These are phyloP conservation scores for Isatis lusitanica DNA, from an alignment of 441 rosid species.

Conservation along the genomic window DNA sequence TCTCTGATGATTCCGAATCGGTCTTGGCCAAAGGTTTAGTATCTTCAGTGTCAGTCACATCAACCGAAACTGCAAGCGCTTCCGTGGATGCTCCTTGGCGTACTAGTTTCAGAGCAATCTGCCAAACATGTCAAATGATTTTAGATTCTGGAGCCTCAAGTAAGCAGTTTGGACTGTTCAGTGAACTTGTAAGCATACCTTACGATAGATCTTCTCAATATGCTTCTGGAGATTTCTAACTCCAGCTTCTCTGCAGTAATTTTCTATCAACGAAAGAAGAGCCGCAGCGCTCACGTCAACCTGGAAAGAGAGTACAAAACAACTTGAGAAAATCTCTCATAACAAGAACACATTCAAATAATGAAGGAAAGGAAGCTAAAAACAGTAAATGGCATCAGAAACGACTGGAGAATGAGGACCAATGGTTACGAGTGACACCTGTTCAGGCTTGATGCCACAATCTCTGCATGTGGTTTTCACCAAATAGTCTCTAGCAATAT, in stretches of 20 bases:
- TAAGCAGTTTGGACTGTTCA: background rate
- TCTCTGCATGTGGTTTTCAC: slow-evolving; percentile 76
- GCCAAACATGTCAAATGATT: slow-evolving; percentile 10
- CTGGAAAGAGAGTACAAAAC: slow-evolving; percentile 41
- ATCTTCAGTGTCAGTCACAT: slow-evolving; percentile 28
- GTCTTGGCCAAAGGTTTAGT: slow-evolving; percentile 14
- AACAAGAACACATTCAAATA: background rate
- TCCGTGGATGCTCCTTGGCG: slow-evolving; percentile 49
- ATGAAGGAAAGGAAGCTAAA: background rate
- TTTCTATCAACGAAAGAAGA: slow-evolving; percentile 81
- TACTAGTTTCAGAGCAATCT: slow-evolving; percentile 88
- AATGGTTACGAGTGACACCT: slow-evolving; percentile 45
- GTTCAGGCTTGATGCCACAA: slow-evolving; percentile 88
- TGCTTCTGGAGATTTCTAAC: slow-evolving; percentile 95
- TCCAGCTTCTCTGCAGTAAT: slow-evolving; percentile 95
- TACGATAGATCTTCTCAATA: slow-evolving; percentile 92
- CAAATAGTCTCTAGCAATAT: slow-evolving; percentile 88
- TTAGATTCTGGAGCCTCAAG: background rate
- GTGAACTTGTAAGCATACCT: slow-evolving; percentile 49
- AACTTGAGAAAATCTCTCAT: background rate
- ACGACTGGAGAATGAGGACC: background rate
- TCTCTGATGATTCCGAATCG: slow-evolving; percentile 40
- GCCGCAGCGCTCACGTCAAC: slow-evolving; percentile 88
- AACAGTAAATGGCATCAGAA: slow-evolving; percentile 1
- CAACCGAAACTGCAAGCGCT: slow-evolving; percentile 43